These are phyloP conservation scores for Gastrolobium bilobum DNA, from an alignment of 306 rosid genomes.

Conservation along the genomic window DNA sequence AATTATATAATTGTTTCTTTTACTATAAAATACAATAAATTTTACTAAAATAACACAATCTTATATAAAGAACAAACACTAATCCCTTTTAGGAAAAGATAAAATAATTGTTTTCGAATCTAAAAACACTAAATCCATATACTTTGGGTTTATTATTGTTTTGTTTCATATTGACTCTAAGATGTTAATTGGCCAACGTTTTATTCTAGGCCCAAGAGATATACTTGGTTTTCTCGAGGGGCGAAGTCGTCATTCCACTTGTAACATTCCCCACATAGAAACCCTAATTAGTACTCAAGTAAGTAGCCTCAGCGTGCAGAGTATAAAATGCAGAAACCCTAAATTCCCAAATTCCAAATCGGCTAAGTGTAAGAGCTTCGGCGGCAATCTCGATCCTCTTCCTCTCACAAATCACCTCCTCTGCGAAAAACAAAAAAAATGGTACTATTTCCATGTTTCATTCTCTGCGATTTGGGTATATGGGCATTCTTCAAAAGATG, in stretches of 20 bases:
- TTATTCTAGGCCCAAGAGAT: no score
- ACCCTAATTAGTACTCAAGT: conserved; percentile 19
- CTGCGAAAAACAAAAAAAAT: neutral
- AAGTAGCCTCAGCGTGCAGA: neutral
- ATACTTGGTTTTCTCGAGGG: neutral
- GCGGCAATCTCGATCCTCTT: conserved; percentile 9
- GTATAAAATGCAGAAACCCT: neutral
- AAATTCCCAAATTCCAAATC: neutral
- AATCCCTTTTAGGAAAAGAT: no score
- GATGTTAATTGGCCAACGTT: no score
- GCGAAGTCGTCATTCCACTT: neutral
- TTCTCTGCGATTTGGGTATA: neutral
- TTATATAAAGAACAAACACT: no score
- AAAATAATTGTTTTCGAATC: no score
- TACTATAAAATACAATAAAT: no score
- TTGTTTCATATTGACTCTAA: no score
- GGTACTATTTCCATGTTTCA: conserved; percentile 10
- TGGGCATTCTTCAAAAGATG: neutral
- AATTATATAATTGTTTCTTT: no score
- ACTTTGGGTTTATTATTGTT: no score
- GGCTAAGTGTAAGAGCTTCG: neutral
- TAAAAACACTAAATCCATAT: no score
- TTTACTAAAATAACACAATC: no score
- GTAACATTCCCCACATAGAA: neutral
- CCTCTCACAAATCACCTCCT: neutral